phyloP scores from a whole-genome alignment of 306 rosid genomes.

The Begonia loranthoides region DNA sequence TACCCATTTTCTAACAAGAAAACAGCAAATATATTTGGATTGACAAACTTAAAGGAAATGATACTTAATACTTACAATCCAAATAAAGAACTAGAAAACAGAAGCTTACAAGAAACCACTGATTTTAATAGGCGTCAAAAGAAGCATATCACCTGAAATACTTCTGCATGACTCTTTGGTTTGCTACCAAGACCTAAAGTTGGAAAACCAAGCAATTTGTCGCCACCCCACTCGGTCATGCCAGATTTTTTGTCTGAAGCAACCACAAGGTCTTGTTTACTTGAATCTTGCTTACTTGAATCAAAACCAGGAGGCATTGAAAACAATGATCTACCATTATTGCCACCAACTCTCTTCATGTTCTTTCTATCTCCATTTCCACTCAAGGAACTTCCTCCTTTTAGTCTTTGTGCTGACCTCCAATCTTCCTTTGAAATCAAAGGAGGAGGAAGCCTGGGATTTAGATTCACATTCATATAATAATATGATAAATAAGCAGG shows the following conservation, averaged over 20 bases:
- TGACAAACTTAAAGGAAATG: too few relatives aligned
- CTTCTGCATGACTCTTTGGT: too few relatives aligned
- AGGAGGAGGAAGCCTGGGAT: slow-evolving; percentile 83
- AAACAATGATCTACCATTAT: slow-evolving; percentile 39
- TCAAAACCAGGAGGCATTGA: slow-evolving; percentile 68
- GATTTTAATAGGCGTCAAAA: too few relatives aligned
- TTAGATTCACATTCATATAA: slow-evolving; percentile 70
- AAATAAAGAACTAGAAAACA: too few relatives aligned
- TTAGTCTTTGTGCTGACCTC: slow-evolving; percentile 63
- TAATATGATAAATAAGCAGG: slow-evolving; percentile 71
- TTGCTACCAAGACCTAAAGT: slow-evolving; percentile 79
- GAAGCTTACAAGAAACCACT: too few relatives aligned
- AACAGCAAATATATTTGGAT: too few relatives aligned
- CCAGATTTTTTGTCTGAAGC: slow-evolving; percentile 44
- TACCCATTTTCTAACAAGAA: too few relatives aligned
- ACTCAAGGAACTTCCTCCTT: slow-evolving; percentile 43
- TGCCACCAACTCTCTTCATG: slow-evolving; percentile 33
- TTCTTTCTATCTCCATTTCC: slow-evolving; percentile 88
- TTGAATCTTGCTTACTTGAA: slow-evolving; percentile 44
- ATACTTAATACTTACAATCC: too few relatives aligned
- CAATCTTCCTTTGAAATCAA: slow-evolving; percentile 83
- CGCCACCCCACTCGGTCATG: slow-evolving; percentile 68
- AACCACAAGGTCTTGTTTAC: too few relatives aligned
- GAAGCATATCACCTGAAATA: too few relatives aligned
- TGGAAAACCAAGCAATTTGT: slow-evolving; percentile 78